A percentile compares a stretch with the other conserved stretches of the same genome.
Conservation (phyloP, 768 basidiomycete genomes). For the Tylopilus rubrobrunneus region DNA sequence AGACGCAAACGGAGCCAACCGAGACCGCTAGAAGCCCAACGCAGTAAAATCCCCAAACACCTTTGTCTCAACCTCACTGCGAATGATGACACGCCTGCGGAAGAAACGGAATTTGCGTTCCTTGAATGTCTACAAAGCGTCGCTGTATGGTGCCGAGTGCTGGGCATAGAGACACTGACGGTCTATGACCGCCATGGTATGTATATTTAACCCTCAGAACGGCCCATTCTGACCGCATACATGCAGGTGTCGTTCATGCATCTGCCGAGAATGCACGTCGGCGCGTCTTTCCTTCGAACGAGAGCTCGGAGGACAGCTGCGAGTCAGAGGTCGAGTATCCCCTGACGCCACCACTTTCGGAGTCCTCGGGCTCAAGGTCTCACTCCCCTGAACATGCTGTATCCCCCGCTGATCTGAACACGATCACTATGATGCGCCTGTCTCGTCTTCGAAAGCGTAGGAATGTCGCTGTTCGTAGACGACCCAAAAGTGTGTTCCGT, state of each 20-base stretch:
- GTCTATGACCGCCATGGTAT: conserved; percentile 72
- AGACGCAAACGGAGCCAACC: conserved; percentile 38
- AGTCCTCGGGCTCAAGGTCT: conserved; percentile 62
- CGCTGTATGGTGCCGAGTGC: conserved; percentile 58
- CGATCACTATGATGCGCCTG: conserved; percentile 18
- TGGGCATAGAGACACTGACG: conserved; percentile 61
- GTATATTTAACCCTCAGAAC: conserved; percentile 18
- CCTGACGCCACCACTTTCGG: conserved; percentile 74
- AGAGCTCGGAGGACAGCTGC: conserved; percentile 31
- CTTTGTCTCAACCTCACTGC: conserved; percentile 61
- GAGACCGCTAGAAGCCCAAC: conserved; percentile 44
- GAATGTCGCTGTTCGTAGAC: conserved; percentile 25
- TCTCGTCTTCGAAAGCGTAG: conserved; percentile 19
- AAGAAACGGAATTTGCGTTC: conserved; percentile 40
- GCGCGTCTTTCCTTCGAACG: conserved; percentile 29
- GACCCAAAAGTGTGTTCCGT: conserved; percentile 19
- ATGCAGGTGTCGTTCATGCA: conserved; percentile 39
- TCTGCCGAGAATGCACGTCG: conserved; percentile 41
- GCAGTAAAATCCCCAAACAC: conserved; percentile 60
- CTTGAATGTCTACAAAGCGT: conserved; percentile 51
- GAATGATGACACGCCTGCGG: conserved; percentile 34
- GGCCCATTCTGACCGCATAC: conserved; percentile 5
- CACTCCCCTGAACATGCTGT: conserved; percentile 47
- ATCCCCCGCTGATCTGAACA: conserved; percentile 9
- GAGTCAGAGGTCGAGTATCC: conserved; percentile 67